Evolutionary conservation across 140 eudicot genomes (phyloP).

Genomic region (Bidens hawaiensis): DNA sequence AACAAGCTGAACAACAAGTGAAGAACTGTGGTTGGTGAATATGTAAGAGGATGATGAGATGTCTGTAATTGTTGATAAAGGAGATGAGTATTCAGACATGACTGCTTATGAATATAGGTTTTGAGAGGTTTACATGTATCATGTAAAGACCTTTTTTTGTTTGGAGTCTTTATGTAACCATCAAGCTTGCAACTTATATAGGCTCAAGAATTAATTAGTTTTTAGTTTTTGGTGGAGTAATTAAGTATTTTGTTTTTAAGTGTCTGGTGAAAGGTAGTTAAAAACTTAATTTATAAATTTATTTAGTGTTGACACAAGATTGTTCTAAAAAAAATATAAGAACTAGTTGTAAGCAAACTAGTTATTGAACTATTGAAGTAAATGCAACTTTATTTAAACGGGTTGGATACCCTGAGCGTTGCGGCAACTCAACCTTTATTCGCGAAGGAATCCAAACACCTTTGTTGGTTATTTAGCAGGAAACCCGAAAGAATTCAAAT

Average conservation of each 20-base stretch:
- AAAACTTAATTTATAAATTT: neutral
- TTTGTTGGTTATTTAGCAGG: too few relatives aligned
- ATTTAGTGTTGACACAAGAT: neutral
- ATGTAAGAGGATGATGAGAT: constrained; percentile 23
- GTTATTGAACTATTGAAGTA: too few relatives aligned
- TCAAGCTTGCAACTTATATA: neutral
- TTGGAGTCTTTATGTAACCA: neutral
- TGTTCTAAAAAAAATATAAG: too few relatives aligned
- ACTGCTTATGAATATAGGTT: constrained; percentile 13
- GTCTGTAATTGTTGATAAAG: constrained; percentile 16
- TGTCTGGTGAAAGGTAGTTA: neutral
- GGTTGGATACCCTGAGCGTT: too few relatives aligned
- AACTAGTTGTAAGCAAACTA: neutral
- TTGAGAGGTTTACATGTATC: neutral
- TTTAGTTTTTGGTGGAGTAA: neutral
- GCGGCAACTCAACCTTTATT: too few relatives aligned
- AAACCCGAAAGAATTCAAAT: too few relatives aligned
- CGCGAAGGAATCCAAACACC: too few relatives aligned
- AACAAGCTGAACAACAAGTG: constrained; percentile 39
- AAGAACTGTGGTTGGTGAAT: constrained; percentile 11
- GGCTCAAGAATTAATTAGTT: neutral
- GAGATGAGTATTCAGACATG: constrained; percentile 26
- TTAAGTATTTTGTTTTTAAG: neutral
- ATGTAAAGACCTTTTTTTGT: constrained; percentile 4
- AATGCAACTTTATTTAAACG: too few relatives aligned